These are phyloP conservation scores for Pestalotiopsis sp. DNA, from an alignment of 2,329 filamentous ascomycete species.

Conservation along the genomic window DNA sequence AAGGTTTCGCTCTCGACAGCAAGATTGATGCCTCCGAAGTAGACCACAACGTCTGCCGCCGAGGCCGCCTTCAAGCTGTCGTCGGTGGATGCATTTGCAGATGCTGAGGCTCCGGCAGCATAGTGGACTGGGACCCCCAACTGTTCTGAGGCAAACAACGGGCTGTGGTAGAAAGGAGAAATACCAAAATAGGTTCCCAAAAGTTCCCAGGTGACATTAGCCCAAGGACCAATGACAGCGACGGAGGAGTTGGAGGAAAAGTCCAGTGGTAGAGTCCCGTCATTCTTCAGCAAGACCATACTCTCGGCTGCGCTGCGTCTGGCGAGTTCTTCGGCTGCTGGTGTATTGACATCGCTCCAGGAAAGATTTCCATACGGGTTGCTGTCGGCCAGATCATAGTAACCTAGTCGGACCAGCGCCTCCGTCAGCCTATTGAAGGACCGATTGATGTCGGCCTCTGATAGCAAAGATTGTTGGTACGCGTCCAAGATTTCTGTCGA, in stretches of 20 bases:
- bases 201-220: conserved; percentile 26
- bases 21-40: not conserved
- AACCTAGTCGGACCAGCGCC: conserved; percentile 31
- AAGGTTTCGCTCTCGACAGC: conserved; percentile 51
- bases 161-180: conserved; percentile 57
- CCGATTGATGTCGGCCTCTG: conserved; percentile 28
- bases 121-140: conserved; percentile 45
- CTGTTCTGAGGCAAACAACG: conserved; percentile 46
- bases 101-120: conserved; percentile 29
- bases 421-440: conserved; percentile 30
- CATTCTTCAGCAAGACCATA: conserved; percentile 30
- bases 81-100: not conserved
- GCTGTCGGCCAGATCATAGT: conserved; percentile 28
- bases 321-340: conserved; percentile 23
- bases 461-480: conserved; percentile 30
- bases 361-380: conserved; percentile 23
- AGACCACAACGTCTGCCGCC: not conserved
- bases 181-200: conserved; percentile 47
- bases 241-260: conserved; percentile 20
- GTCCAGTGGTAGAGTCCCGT: conserved; percentile 25
- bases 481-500: conserved; percentile 27
- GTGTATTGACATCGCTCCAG: conserved; percentile 25
- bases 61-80: not conserved
- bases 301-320: conserved; percentile 24
- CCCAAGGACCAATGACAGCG: conserved; percentile 25